phyloP scores from a whole-genome alignment of 345 rosid species.

The Physaria fendleri region DNA sequence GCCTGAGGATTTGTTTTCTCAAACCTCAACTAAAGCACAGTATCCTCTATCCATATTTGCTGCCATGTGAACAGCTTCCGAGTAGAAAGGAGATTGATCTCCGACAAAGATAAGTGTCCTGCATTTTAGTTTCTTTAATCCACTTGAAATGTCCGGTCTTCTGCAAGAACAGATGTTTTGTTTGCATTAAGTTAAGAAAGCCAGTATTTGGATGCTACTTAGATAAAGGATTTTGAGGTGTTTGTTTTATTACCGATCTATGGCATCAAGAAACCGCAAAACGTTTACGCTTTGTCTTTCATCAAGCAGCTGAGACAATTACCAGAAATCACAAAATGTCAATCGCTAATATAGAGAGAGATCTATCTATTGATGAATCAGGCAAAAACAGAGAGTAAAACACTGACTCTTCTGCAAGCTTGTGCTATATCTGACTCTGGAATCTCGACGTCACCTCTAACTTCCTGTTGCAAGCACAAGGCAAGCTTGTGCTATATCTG shows the following conservation, averaged over 20 bases:
- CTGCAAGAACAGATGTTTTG: conserved; percentile 35
- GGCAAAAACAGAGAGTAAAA: neutral
- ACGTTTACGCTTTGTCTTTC: conserved; percentile 80
- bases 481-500: conserved; percentile 89
- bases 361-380: neutral
- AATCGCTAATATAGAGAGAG: conserved; percentile 1
- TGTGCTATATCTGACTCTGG: conserved; percentile 91
- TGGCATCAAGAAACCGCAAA: conserved; percentile 60
- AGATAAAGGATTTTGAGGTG: neutral
- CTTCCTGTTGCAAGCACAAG: too few relatives aligned
- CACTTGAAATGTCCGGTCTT: conserved; percentile 73
- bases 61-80: conserved; percentile 76
- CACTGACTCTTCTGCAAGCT: conserved; percentile 77
- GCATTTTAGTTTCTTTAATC: conserved; percentile 70
- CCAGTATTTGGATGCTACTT: neutral
- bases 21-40: conserved; percentile 94
- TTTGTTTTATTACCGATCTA: conserved; percentile 36
- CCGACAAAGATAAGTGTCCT: conserved; percentile 88
- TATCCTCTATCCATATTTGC: conserved; percentile 80
- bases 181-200: neutral
- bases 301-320: conserved; percentile 56
- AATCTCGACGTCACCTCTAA: conserved; percentile 68
- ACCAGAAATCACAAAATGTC: conserved; percentile 1
- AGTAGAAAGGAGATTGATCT: conserved; percentile 82
- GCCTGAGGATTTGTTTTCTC: neutral